Evolutionary conservation across 495 filamentous ascomycete species (phyloP).

Genomic region (Jackrogersella multiformis): DNA sequence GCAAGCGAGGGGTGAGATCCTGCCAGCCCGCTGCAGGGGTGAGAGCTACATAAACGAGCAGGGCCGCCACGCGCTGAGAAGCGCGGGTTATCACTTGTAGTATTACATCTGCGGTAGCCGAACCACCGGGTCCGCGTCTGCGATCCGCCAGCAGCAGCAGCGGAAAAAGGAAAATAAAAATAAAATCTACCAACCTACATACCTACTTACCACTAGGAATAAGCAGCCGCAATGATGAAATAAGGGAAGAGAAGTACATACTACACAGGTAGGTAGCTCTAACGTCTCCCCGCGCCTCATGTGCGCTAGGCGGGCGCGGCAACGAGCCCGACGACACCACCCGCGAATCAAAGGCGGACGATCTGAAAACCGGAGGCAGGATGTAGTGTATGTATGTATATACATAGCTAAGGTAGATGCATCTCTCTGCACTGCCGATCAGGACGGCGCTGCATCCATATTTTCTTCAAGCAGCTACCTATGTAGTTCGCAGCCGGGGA

Average conservation of each 20-base stretch:
- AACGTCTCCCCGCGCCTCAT: neutral
- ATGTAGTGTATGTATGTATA: neutral
- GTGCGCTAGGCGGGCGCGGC: slow-evolving; percentile 1
- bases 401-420: slow-evolving; percentile 1
- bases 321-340: slow-evolving; percentile 11
- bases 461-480: neutral
- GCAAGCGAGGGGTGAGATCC: slow-evolving; percentile 3
- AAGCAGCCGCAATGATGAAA: slow-evolving; percentile 12
- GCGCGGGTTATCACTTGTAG: slow-evolving; percentile 18
- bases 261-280: too few species aligned
- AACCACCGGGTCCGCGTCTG: slow-evolving; percentile 39
- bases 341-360: slow-evolving; percentile 27
- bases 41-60: slow-evolving; percentile 8
- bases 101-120: slow-evolving; percentile 27
- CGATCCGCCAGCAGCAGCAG: slow-evolving; percentile 13
- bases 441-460: slow-evolving; percentile 20
- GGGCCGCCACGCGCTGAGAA: slow-evolving; percentile 33
- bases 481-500: neutral
- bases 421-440: slow-evolving; percentile 28
- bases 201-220: too few species aligned
- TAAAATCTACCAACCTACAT: too few species aligned
- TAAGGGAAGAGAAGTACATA: too few species aligned
- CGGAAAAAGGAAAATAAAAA: neutral
- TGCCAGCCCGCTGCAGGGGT: slow-evolving; percentile 19
- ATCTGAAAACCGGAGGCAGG: slow-evolving; percentile 12